Evolutionary conservation across 768 basidiomycete genomes (phyloP).

Genomic region (Trametes cubensis): DNA sequence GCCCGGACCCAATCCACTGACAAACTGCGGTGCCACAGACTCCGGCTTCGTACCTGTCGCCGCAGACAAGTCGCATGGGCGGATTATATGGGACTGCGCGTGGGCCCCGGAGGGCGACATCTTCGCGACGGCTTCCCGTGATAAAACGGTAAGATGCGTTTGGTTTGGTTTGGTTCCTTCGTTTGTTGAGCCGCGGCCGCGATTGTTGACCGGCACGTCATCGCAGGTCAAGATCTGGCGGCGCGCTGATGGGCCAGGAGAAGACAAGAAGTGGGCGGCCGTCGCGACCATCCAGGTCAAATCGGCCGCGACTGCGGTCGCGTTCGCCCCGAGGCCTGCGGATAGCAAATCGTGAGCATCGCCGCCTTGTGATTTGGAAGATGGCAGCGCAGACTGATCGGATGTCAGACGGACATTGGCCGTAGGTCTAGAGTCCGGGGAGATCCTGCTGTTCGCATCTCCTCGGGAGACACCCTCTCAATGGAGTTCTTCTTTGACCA

Average conservation of each 20-base stretch:
- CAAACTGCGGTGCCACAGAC: slow-evolving; percentile 6
- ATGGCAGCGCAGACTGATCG: too few species aligned
- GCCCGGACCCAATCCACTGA: not conserved
- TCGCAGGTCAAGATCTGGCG: slow-evolving; percentile 85
- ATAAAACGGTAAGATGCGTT: slow-evolving; percentile 73
- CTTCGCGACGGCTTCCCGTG: slow-evolving; percentile 93
- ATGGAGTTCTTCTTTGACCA: slow-evolving; percentile 51
- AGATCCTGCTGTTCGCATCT: slow-evolving; percentile 64
- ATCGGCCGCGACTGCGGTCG: slow-evolving; percentile 84
- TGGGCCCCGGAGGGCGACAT: slow-evolving; percentile 78
- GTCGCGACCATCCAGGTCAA: slow-evolving; percentile 65
- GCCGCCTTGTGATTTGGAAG: too few species aligned
- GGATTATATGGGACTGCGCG: slow-evolving; percentile 95
- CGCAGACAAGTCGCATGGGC: slow-evolving; percentile 80
- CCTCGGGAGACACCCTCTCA: slow-evolving; percentile 32
- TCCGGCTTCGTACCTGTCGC: slow-evolving; percentile 62
- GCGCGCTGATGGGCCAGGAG: slow-evolving; percentile 34
- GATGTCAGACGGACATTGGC: slow-evolving; percentile 60
- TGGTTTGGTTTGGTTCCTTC: not conserved
- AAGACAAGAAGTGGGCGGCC: slow-evolving; percentile 51
- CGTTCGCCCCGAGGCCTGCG: slow-evolving; percentile 46
- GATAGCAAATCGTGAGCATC: not conserved
- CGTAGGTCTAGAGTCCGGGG: slow-evolving; percentile 83
- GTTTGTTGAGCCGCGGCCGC: not conserved
- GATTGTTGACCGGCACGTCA: slow-evolving; percentile 28